These are phyloP conservation scores for Aspergillus vadensis DNA, from an alignment of 2,329 filamentous ascomycete species.

Conservation along the genomic window DNA sequence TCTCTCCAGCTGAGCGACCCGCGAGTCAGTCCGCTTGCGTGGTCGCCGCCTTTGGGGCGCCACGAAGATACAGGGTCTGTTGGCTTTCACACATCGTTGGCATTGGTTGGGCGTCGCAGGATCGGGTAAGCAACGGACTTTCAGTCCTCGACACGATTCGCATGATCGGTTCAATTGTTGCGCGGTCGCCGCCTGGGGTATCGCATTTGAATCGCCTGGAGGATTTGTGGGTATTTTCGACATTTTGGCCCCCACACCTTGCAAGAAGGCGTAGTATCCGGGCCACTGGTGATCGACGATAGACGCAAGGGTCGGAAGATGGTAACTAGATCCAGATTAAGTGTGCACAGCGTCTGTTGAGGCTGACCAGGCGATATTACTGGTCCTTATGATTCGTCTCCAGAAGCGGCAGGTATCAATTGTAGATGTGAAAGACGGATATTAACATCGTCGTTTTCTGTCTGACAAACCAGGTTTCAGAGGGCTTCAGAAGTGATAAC, in stretches of 20 bases:
- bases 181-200: slow-evolving; percentile 24
- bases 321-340: background rate
- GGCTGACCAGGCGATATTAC: background rate
- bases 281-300: slow-evolving; percentile 1
- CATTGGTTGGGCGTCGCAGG: slow-evolving; percentile 36
- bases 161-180: slow-evolving; percentile 41
- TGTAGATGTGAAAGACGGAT: background rate
- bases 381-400: background rate
- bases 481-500: background rate
- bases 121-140: slow-evolving; percentile 40
- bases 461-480: background rate
- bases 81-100: slow-evolving; percentile 40
- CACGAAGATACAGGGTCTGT: slow-evolving; percentile 38
- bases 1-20: slow-evolving; percentile 40
- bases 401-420: background rate
- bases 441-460: background rate
- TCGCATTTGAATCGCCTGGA: slow-evolving; percentile 21
- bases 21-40: slow-evolving; percentile 40
- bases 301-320: background rate
- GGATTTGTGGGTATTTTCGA: slow-evolving; percentile 27
- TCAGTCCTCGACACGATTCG: slow-evolving; percentile 40
- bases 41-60: slow-evolving; percentile 40
- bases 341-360: background rate
- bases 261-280: background rate
- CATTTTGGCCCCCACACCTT: slow-evolving; percentile 20